These are phyloP conservation scores for Aspergillus proliferans DNA, from an alignment of 2,329 filamentous ascomycete genomes.

Conservation along the genomic window DNA sequence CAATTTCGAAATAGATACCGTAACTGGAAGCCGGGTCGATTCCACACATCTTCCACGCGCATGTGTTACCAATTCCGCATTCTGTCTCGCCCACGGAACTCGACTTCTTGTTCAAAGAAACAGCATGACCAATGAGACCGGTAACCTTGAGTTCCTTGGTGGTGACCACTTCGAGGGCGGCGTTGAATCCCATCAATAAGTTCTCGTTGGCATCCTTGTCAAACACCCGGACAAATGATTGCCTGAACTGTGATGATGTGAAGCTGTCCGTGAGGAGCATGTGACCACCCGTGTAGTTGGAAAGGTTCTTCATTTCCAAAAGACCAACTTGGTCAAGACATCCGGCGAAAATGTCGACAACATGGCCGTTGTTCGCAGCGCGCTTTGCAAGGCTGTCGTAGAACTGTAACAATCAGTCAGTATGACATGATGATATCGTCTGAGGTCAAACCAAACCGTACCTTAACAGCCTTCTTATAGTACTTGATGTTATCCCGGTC, in stretches of 20 bases:
- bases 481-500: constrained; percentile 99
- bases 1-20: constrained; percentile 96
- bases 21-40: constrained; percentile 93
- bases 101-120: constrained; percentile 97
- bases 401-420: constrained; percentile 54
- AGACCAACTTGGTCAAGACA: constrained; percentile 96
- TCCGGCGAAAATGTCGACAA: constrained; percentile 95
- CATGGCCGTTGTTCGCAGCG: constrained; percentile 91
- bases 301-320: constrained; percentile 94
- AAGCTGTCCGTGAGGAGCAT: constrained; percentile 99
- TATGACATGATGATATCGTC: not conserved
- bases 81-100: constrained; percentile 95
- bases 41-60: constrained; percentile 99
- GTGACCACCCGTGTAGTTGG: constrained; percentile 93
- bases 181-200: constrained; percentile 96
- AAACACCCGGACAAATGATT: constrained; percentile 94
- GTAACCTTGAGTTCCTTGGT: constrained; percentile 99
- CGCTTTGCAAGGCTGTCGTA: constrained; percentile 93
- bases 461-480: constrained; percentile 98
- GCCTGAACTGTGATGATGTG: constrained; percentile 98
- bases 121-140: constrained; percentile 89
- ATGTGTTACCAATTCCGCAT: constrained; percentile 96
- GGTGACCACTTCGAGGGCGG: constrained; percentile 87
- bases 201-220: constrained; percentile 96
- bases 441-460: constrained; percentile 34